Conservation (phyloP, 192 early-diverging fungal genomes). For the Backusella australiensis region DNA sequence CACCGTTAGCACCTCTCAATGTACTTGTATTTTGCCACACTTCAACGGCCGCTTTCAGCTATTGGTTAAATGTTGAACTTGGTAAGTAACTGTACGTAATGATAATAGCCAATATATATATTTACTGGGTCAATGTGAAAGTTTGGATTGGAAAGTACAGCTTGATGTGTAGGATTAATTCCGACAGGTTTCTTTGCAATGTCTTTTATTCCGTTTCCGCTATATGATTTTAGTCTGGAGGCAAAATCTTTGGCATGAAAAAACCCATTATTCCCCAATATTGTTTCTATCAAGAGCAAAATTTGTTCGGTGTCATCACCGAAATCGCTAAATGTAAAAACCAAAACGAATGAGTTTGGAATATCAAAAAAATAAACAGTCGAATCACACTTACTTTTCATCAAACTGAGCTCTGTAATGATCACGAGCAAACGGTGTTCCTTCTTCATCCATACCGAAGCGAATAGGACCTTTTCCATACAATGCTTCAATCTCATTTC, state of each 20-base stretch:
- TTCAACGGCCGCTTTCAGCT: conserved; percentile 32
- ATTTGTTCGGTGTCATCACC: conserved; percentile 59
- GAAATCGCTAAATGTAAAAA: conserved; percentile 31
- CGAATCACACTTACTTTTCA: conserved; percentile 26
- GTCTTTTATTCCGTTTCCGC: conserved; percentile 47
- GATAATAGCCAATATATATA: background rate
- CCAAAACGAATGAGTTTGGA: background rate
- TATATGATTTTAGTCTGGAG: conserved; percentile 48
- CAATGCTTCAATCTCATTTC: conserved; percentile 30
- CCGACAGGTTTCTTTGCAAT: conserved; percentile 58
- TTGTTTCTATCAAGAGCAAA: conserved; percentile 51
- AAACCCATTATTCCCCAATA: conserved; percentile 43
- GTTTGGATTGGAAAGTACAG: conserved; percentile 41
- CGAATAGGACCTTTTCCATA: conserved; percentile 59
- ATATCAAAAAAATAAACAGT: background rate
- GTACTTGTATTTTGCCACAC: conserved; percentile 31
- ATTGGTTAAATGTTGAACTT: background rate
- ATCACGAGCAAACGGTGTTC: conserved; percentile 26
- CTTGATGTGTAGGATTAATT: conserved; percentile 50
- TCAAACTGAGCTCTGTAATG: conserved; percentile 26
- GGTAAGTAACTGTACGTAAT: background rate
- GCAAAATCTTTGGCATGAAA: conserved; percentile 56
- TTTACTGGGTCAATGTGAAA: conserved; percentile 50
- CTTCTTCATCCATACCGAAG: conserved; percentile 51
- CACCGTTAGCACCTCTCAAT: conserved; percentile 42